phyloP scores from a whole-genome alignment of 2,329 filamentous ascomycete genomes.

The Aspergillus sp. region DNA sequence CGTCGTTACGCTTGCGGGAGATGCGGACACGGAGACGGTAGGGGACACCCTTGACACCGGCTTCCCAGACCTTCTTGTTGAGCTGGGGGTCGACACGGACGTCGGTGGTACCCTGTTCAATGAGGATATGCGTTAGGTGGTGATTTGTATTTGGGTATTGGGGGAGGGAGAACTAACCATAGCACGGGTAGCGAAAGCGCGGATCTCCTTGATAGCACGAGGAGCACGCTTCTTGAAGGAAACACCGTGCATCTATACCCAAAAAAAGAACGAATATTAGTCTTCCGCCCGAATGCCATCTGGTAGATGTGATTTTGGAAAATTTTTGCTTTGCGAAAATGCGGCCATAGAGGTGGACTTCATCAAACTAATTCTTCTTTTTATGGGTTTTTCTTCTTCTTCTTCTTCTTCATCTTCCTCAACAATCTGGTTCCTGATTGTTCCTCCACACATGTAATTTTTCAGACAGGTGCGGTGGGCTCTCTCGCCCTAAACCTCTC shows the following conservation, averaged over 20 bases:
- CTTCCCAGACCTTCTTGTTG: constrained; percentile 99
- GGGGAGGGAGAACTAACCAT: constrained; percentile 75
- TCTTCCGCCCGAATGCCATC: constrained; percentile 65
- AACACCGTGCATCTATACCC: constrained; percentile 83
- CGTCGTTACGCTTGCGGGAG: constrained; percentile 99
- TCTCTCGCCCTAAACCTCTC: background rate
- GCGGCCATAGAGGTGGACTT: constrained; percentile 64
- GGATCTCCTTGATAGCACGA: constrained; percentile 99
- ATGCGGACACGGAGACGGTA: constrained; percentile 98
- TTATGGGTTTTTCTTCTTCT: constrained; percentile 26
- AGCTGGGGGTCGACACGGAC: constrained; percentile 97
- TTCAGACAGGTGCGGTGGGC: background rate
- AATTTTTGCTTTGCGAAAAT: constrained; percentile 24
- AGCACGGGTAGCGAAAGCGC: constrained; percentile 84
- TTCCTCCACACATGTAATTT: constrained; percentile 14
- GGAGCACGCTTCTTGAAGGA: constrained; percentile 99
- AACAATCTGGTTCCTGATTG: constrained; percentile 12
- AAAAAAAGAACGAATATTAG: constrained; percentile 57
- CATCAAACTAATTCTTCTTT: constrained; percentile 65
- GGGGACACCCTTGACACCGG: constrained; percentile 97
- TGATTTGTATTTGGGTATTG: constrained; percentile 1
- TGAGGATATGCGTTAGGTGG: constrained; percentile 2
- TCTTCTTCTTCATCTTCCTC: constrained; percentile 15
- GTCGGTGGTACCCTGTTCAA: constrained; percentile 80
- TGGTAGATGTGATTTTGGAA: constrained; percentile 20